Base-by-base conservation (phyloP, 257 asterid species). In the Ehretia macrophylla region DNA sequence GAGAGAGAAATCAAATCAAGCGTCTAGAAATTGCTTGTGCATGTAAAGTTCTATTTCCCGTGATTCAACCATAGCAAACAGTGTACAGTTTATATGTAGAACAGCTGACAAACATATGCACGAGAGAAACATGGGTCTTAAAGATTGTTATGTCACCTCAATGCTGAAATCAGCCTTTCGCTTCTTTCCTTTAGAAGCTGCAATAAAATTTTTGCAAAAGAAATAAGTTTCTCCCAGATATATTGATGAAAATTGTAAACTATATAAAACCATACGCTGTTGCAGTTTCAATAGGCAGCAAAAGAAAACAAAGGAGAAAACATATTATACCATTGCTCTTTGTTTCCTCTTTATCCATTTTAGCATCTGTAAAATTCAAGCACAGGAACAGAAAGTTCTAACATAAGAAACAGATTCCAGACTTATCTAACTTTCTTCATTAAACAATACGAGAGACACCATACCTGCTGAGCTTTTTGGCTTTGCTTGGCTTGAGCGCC, bases 401-500 rank as follows among this genome's bases (percentile, higher is more conserved):
- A n/a, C n/a, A n/a, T 42, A 4, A 42, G 47, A 42, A 3, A 42
- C 1, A 42, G 47, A 1, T 27, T 1, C 35, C 12, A 42, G 16
- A 42, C 16, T 42, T 42, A 42, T 42, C 16, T 42, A 42, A 27
- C 35, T 1, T 6, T 1, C 35, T 27, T 6, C 47, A 10, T 11
- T 42, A 42, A 42, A 3, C 47, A 2, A 42, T 10, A 42, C 12
- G 8, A 42, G 16, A 42, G 14, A 19, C 0, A 32, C 12, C 13
- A 18, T 75, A 83, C 99, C 99, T 44, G 86, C 56, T 42, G 94
- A 89, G 68, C 77, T 81, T 76, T 89, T 89, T 18, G 94, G 83
- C 69, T 83, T 93, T 53, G 81, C 60, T 59, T 82, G 95, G 12
- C 89, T 71, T 62, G 95, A 83, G 47, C 97, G 92, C 59, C 85